A percentile compares a stretch with the other conserved stretches of the same genome.
Evolutionary conservation across 306 rosid genomes (phyloP).

Genomic region (Leucaena leucocephala): DNA sequence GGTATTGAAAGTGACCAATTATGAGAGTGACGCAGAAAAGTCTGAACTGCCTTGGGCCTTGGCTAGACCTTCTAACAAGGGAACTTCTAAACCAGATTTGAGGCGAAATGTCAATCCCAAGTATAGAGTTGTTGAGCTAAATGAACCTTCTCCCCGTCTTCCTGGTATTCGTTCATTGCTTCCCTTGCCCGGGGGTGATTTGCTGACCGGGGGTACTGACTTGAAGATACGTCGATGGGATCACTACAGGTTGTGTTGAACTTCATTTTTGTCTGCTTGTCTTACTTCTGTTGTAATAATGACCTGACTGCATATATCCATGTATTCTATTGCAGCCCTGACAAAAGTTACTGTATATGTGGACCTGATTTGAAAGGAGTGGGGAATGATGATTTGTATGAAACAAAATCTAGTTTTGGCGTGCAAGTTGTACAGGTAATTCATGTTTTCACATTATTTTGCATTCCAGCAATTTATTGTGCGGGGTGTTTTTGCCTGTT

Average conservation of each 20-base stretch:
- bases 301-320: slow-evolving; percentile 20
- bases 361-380: slow-evolving; percentile 89
- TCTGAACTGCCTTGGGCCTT: slow-evolving; percentile 90
- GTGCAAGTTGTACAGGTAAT: slow-evolving; percentile 96
- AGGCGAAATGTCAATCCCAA: slow-evolving; percentile 79
- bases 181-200: slow-evolving; percentile 95
- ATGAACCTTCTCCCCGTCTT: slow-evolving; percentile 82
- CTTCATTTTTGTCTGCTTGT: slow-evolving; percentile 26
- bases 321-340: slow-evolving; percentile 67
- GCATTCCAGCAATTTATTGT: slow-evolving; percentile 11
- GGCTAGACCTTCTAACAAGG: slow-evolving; percentile 71
- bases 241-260: slow-evolving; percentile 70
- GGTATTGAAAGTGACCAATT: slow-evolving; percentile 78
- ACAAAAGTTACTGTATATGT: slow-evolving; percentile 83
- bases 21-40: slow-evolving; percentile 78
- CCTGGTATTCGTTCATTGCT: slow-evolving; percentile 90
- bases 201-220: slow-evolving; percentile 93
- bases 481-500: slow-evolving; percentile 26
- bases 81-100: slow-evolving; percentile 58
- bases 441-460: slow-evolving; percentile 15
- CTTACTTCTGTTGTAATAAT: slow-evolving; percentile 8
- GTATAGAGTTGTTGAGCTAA: slow-evolving; percentile 89
- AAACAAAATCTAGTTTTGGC: slow-evolving; percentile 79
- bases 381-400: slow-evolving; percentile 75
- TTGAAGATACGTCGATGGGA: slow-evolving; percentile 96